These are phyloP conservation scores for Hanseniaspora lachancei DNA, from an alignment of 805 yeast species.

Conservation along the genomic window DNA sequence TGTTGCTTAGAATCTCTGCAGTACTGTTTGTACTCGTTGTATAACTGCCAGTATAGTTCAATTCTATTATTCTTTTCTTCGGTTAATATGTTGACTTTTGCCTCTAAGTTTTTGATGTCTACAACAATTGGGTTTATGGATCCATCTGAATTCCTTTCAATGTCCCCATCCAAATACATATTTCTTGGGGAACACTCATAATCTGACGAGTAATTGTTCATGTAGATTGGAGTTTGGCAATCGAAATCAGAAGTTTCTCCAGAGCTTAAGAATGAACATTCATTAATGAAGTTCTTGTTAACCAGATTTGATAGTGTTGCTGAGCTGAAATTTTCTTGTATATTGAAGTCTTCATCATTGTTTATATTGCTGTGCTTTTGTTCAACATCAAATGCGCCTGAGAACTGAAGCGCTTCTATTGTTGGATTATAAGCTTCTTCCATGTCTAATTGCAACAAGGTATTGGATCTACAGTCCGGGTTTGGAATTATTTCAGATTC, in stretches of 20 bases:
- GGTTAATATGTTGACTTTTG: not conserved
- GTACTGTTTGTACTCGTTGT: conserved; percentile 37
- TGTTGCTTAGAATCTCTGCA: conserved; percentile 36
- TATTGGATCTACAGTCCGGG: conserved; percentile 15
- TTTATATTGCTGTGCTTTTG: conserved; percentile 10
- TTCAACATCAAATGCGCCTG: conserved; percentile 27
- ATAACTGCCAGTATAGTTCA: conserved; percentile 41
- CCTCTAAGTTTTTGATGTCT: conserved; percentile 16
- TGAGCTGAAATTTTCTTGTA: not conserved
- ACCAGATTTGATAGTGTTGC: not conserved
- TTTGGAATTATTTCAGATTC: conserved; percentile 9
- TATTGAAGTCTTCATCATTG: conserved; percentile 14
- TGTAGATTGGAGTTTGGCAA: conserved; percentile 1
- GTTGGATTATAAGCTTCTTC: conserved; percentile 27
- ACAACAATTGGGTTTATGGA: conserved; percentile 29
- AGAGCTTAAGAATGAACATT: not conserved
- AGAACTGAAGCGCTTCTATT: conserved; percentile 28
- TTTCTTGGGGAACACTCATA: not conserved
- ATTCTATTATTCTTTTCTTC: conserved; percentile 33
- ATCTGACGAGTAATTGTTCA: not conserved
- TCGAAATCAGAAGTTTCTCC: conserved; percentile 6
- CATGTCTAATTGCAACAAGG: conserved; percentile 15
- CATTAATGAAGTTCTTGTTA: not conserved
- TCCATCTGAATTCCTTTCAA: not conserved
- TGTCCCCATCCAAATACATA: not conserved